Evolutionary conservation across 441 rosid species (phyloP).

Genomic region (Flueggea neowawraea): DNA sequence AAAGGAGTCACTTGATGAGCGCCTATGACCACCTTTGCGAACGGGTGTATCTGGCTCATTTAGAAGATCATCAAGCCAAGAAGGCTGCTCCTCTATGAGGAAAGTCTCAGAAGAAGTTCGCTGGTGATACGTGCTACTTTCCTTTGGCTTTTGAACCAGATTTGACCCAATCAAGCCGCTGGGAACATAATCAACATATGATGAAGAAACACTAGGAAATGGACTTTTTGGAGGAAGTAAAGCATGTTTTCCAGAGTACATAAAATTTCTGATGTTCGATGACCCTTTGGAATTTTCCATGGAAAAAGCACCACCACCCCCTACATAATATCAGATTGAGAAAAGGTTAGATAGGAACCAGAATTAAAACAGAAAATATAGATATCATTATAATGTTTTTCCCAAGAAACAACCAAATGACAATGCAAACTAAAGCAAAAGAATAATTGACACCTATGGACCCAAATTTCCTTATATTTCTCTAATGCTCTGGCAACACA

Average conservation of each 20-base stretch:
- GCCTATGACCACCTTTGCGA: constrained; percentile 88
- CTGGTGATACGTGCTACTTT: constrained; percentile 63
- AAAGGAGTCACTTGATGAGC: constrained; percentile 98
- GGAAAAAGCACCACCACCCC: background rate
- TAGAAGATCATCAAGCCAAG: constrained; percentile 99
- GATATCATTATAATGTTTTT: too few species aligned
- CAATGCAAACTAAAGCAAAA: too few species aligned
- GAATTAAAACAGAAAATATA: background rate
- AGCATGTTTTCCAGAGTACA: constrained; percentile 76
- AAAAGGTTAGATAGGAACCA: background rate
- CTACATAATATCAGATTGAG: background rate
- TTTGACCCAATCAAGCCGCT: constrained; percentile 58
- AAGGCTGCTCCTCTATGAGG: constrained; percentile 91
- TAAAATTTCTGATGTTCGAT: constrained; percentile 56
- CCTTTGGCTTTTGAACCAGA: constrained; percentile 63
- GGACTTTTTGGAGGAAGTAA: constrained; percentile 97
- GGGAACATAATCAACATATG: constrained; percentile 65
- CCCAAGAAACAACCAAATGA: too few species aligned
- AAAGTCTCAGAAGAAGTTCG: constrained; percentile 94
- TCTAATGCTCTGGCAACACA: too few species aligned
- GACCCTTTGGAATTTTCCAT: constrained; percentile 92
- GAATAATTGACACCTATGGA: too few species aligned
- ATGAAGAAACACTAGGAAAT: constrained; percentile 66
- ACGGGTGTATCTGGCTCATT: constrained; percentile 97
- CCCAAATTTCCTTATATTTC: too few species aligned